Evolutionary conservation across 768 basidiomycete genomes (phyloP).

Genomic region (Psilocybe sp.): DNA sequence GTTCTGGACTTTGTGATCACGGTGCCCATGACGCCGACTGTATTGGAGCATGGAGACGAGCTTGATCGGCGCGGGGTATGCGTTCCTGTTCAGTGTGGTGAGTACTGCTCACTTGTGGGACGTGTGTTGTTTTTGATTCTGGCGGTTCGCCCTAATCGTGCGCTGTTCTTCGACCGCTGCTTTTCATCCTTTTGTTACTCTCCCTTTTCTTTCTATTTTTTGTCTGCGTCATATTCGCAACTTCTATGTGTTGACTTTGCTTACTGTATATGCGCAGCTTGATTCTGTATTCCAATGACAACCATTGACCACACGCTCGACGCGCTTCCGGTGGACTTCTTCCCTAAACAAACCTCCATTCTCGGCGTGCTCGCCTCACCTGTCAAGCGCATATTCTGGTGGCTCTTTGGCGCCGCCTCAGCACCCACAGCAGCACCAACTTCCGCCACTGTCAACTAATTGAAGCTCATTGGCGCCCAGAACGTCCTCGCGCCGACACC

Average conservation of each 20-base stretch:
- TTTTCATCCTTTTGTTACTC: constrained; percentile 1
- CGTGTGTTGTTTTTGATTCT: too few relatives aligned
- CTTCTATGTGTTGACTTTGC: constrained; percentile 43
- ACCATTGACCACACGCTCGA: constrained; percentile 45
- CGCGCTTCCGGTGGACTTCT: constrained; percentile 30
- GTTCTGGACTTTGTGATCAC: constrained; percentile 63
- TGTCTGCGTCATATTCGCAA: too few relatives aligned
- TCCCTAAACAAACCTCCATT: too few relatives aligned
- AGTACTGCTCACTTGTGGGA: constrained; percentile 27
- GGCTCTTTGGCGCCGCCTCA: too few relatives aligned
- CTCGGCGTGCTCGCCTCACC: too few relatives aligned
- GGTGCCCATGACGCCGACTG: constrained; percentile 61
- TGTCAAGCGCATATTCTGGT: too few relatives aligned
- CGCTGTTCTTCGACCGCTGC: constrained; percentile 8
- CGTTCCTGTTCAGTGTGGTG: constrained; percentile 68
- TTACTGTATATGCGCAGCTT: constrained; percentile 18
- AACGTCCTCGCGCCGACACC: too few relatives aligned
- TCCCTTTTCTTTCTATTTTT: constrained; percentile 40
- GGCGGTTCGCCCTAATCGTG: background rate
- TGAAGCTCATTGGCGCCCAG: constrained; percentile 11
- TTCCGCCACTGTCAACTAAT: constrained; percentile 14
- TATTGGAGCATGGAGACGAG: constrained; percentile 53
- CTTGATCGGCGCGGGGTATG: constrained; percentile 59
- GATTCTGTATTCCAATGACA: constrained; percentile 53
- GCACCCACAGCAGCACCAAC: too few relatives aligned